These are phyloP conservation scores for Hypomyces rosellus DNA, from an alignment of 2,329 filamentous ascomycete genomes.

Conservation along the genomic window DNA sequence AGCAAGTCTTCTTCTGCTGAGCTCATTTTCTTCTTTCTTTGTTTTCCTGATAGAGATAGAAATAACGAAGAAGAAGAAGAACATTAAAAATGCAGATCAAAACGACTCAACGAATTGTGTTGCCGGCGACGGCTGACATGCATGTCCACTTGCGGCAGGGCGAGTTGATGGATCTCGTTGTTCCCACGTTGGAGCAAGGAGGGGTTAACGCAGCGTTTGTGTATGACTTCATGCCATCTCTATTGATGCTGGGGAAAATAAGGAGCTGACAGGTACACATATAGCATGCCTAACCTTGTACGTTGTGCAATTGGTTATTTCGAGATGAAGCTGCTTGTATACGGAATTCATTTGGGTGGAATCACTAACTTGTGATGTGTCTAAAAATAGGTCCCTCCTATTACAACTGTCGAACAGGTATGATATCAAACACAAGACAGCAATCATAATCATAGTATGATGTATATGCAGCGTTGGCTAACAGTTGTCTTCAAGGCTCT, in stretches of 20 bases:
- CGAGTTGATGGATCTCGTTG: conserved; percentile 53
- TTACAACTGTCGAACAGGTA: conserved; percentile 47
- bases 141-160: conserved; percentile 67
- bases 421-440: conserved; percentile 7
- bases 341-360: background rate
- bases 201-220: conserved; percentile 60
- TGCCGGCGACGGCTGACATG: conserved; percentile 61
- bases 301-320: background rate
- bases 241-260: conserved; percentile 3
- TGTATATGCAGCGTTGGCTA: background rate
- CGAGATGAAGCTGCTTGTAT: background rate
- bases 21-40: too few species aligned
- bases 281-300: conserved; percentile 54
- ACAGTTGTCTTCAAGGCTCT: conserved; percentile 42
- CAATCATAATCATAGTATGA: background rate
- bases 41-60: too few species aligned
- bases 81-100: conserved; percentile 28
- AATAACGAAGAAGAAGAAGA: background rate
- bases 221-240: conserved; percentile 20
- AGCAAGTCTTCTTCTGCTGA: too few species aligned
- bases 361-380: background rate
- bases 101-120: conserved; percentile 36
- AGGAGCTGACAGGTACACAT: conserved; percentile 13
- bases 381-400: conserved; percentile 38
- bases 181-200: conserved; percentile 47